Percentiles rank a stretch among this genome's conserved stretches.
phyloP scores from a whole-genome alignment of 176 grass and related monocot genomes.

The Paspalum vaginatum region DNA sequence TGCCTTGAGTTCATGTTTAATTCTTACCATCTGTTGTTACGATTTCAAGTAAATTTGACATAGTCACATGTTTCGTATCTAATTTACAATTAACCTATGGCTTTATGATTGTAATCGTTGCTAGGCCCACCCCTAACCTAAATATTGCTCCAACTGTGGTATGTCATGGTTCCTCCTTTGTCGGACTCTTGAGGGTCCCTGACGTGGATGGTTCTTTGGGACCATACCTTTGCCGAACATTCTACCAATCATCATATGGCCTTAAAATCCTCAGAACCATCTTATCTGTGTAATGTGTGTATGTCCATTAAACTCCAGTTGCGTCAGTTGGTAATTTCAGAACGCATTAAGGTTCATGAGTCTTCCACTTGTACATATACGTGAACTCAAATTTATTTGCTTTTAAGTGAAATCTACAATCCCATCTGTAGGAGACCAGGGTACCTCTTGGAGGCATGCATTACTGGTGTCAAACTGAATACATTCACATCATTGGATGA shows the following conservation, averaged over 20 bases:
- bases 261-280: neutral
- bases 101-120: neutral
- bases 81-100: neutral
- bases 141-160: neutral
- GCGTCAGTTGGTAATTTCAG: slow-evolving; percentile 8
- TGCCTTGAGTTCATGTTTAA: neutral
- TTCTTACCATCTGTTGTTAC: neutral
- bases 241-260: neutral
- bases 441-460: slow-evolving; percentile 53
- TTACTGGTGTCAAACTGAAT: slow-evolving; percentile 51
- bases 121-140: neutral
- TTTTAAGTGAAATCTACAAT: slow-evolving; percentile 50
- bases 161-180: neutral
- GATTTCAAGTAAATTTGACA: neutral
- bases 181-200: neutral
- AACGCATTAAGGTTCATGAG: slow-evolving; percentile 1
- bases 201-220: slow-evolving; percentile 14
- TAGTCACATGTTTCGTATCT: neutral
- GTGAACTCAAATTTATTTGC: slow-evolving; percentile 24
- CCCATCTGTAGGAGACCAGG: slow-evolving; percentile 56
- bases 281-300: slow-evolving; percentile 2
- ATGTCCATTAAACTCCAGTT: neutral
- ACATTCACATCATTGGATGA: slow-evolving; percentile 47
- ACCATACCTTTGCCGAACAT: neutral
- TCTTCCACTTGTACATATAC: slow-evolving; percentile 5